Evolutionary conservation across 2,329 filamentous ascomycete genomes (phyloP).

Genomic region (Ophiobolus disseminans): DNA sequence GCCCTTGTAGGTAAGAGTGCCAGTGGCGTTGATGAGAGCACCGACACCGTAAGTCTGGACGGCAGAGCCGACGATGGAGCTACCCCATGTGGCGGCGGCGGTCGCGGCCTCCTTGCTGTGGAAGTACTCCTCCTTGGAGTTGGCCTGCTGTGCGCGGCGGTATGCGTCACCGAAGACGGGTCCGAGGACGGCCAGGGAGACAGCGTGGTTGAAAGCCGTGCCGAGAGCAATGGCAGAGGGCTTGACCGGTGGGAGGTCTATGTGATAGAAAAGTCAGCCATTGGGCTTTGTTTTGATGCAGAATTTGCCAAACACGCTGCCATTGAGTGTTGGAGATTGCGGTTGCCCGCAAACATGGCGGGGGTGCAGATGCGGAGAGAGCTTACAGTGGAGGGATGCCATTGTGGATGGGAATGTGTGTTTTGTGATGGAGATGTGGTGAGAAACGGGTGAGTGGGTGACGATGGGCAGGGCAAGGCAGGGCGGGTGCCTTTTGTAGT

Average conservation of each 20-base stretch:
- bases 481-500: conserved; percentile 44
- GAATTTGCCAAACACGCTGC: conserved; percentile 9
- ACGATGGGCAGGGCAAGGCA: conserved; percentile 31
- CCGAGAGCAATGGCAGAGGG: conserved; percentile 97
- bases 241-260: conserved; percentile 85
- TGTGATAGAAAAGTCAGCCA: conserved; percentile 23
- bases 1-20: conserved; percentile 95
- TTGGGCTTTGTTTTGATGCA: conserved; percentile 10
- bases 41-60: conserved; percentile 90
- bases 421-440: conserved; percentile 22
- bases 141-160: conserved; percentile 86
- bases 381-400: conserved; percentile 67
- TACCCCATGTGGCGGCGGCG: conserved; percentile 88
- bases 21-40: conserved; percentile 86
- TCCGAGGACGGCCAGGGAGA: conserved; percentile 83
- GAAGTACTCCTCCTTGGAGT: conserved; percentile 96
- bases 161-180: conserved; percentile 95
- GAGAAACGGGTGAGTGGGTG: conserved; percentile 19
- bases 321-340: conserved; percentile 22
- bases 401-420: conserved; percentile 53
- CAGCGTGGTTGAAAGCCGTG: conserved; percentile 92
- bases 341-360: background rate
- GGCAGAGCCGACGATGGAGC: conserved; percentile 85
- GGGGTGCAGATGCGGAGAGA: background rate
- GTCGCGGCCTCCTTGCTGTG: conserved; percentile 90